These are phyloP conservation scores for Orbilia ellipsospora DNA, from an alignment of 2,329 filamentous ascomycete species.

Conservation along the genomic window DNA sequence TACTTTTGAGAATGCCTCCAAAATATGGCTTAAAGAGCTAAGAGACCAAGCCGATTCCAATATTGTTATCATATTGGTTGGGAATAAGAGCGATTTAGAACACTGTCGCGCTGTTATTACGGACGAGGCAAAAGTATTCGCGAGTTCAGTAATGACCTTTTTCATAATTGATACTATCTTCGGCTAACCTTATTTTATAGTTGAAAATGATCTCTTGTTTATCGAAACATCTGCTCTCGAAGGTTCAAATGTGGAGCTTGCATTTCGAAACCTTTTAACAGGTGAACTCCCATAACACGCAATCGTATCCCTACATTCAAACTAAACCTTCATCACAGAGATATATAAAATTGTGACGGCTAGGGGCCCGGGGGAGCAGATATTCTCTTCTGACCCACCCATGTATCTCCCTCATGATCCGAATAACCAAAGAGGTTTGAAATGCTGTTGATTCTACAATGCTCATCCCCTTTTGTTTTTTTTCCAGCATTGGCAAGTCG, in stretches of 20 bases:
- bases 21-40: constrained; percentile 94
- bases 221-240: constrained; percentile 99
- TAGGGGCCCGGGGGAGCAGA: constrained; percentile 87
- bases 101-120: constrained; percentile 96
- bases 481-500: no score
- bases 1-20: constrained; percentile 98
- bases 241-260: constrained; percentile 98
- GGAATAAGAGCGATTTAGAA: constrained; percentile 99
- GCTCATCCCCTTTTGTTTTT: not conserved
- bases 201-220: constrained; percentile 97
- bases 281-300: constrained; percentile 69
- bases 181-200: constrained; percentile 64
- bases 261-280: constrained; percentile 99
- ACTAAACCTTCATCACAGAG: constrained; percentile 69
- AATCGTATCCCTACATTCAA: not conserved
- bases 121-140: constrained; percentile 97
- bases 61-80: constrained; percentile 99
- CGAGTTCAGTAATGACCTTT: constrained; percentile 72
- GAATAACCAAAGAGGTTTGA: constrained; percentile 79
- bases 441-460: constrained; percentile 75
- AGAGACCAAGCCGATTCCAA: constrained; percentile 98
- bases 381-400: constrained; percentile 82
- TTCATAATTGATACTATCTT: not conserved
- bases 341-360: constrained; percentile 99
- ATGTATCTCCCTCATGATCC: constrained; percentile 83